Percentiles rank a stretch among this genome's conserved stretches.
Evolutionary conservation across 2,329 filamentous ascomycete genomes (phyloP).

Genomic region (Diaporthe australafricana): DNA sequence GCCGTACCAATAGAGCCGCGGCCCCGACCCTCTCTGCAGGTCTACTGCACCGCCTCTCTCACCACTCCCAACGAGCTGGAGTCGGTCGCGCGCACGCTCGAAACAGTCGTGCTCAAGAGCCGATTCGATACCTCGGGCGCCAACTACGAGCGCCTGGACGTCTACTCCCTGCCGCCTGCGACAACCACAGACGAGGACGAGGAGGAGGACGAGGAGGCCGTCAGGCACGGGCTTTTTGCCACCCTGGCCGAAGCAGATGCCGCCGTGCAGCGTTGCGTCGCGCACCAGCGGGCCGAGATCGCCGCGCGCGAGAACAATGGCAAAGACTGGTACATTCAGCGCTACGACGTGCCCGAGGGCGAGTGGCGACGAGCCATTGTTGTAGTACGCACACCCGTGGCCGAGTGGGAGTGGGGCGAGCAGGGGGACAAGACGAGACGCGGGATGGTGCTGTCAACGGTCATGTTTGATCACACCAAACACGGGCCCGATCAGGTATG

Average conservation of each 20-base stretch:
- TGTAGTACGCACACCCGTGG: constrained; percentile 17
- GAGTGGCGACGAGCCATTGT: constrained; percentile 7
- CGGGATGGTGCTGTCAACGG: constrained; percentile 12
- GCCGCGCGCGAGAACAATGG: constrained; percentile 1
- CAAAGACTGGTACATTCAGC: constrained; percentile 29
- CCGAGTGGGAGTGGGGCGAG: constrained; percentile 14
- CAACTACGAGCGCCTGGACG: constrained; percentile 22
- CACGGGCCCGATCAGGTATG: constrained; percentile 1
- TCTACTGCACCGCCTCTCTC: constrained; percentile 26
- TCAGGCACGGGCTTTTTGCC: neutral
- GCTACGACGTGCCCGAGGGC: constrained; percentile 15
- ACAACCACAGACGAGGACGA: neutral
- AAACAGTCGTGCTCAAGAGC: constrained; percentile 19
- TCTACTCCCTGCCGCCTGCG: constrained; percentile 28
- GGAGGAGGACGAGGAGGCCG: neutral
- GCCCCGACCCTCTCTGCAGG: constrained; percentile 17
- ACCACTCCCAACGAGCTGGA: constrained; percentile 25
- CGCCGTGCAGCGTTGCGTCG: constrained; percentile 20
- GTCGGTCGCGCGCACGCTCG: constrained; percentile 25
- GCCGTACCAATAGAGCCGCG: constrained; percentile 10
- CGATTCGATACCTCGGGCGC: constrained; percentile 10
- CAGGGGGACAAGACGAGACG: constrained; percentile 5
- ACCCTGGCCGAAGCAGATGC: constrained; percentile 3
- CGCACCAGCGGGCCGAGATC: constrained; percentile 29
- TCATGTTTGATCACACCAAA: constrained; percentile 12